Percentiles rank a stretch among this genome's conserved stretches.
phyloP scores from a whole-genome alignment of 306 rosid species.

The Calophaca sinica region DNA sequence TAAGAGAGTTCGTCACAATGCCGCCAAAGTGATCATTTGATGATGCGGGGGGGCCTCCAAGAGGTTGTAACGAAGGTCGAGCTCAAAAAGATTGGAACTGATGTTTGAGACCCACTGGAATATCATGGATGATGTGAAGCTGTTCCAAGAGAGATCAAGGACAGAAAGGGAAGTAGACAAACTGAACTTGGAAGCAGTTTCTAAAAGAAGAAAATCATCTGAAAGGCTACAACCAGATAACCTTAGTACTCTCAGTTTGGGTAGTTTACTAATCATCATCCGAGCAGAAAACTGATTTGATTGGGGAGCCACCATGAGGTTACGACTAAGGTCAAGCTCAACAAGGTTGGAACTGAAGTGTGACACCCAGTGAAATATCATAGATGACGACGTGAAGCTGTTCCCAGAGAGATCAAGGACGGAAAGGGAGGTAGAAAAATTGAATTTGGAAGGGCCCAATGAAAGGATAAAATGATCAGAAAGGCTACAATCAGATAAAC shows the following conservation, averaged over 20 bases:
- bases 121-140: slow-evolving; percentile 17
- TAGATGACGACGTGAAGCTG: neutral
- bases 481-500: neutral
- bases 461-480: slow-evolving; percentile 9
- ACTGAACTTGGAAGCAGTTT: neutral
- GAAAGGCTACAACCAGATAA: slow-evolving; percentile 16
- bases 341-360: too few relatives aligned
- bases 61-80: neutral
- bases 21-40: too few relatives aligned
- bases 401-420: neutral
- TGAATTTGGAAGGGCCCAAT: neutral
- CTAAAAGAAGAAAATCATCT: neutral
- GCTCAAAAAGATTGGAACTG: neutral
- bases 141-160: neutral
- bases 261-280: slow-evolving; percentile 20
- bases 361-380: slow-evolving; percentile 42
- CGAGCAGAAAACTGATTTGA: too few relatives aligned
- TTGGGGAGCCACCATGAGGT: neutral
- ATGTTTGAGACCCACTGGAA: slow-evolving; percentile 33
- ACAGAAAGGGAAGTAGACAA: slow-evolving; percentile 34
- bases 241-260: neutral
- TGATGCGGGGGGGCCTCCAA: too few relatives aligned
- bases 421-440: slow-evolving; percentile 38
- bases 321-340: slow-evolving; percentile 5
- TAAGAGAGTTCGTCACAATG: too few relatives aligned